Conservation (phyloP, 108 stramenopile genomes). For the Ochromonas danica region DNA sequence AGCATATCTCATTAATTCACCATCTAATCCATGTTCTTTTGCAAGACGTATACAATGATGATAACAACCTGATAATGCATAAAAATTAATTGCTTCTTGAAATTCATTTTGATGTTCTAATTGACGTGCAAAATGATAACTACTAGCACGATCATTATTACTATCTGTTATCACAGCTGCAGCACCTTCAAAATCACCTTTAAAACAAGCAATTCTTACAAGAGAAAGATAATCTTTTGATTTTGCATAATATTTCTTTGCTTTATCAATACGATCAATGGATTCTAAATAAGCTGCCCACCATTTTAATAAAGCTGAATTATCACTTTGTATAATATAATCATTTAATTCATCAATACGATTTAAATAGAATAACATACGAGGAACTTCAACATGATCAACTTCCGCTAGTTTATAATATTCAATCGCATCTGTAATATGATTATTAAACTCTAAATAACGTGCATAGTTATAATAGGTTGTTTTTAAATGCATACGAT, state of each 20-base stretch:
- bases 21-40: slow-evolving; percentile 59
- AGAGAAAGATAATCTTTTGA: slow-evolving; percentile 55
- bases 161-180: slow-evolving; percentile 54
- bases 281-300: slow-evolving; percentile 64
- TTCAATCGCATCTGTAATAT: slow-evolving; percentile 38
- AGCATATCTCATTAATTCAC: slow-evolving; percentile 61
- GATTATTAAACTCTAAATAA: slow-evolving; percentile 47
- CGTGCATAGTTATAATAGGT: slow-evolving; percentile 57
- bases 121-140: slow-evolving; percentile 66
- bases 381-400: slow-evolving; percentile 56
- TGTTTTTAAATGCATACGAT: slow-evolving; percentile 60
- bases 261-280: slow-evolving; percentile 53
- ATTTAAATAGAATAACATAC: slow-evolving; percentile 57
- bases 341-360: slow-evolving; percentile 59
- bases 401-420: slow-evolving; percentile 58
- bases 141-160: slow-evolving; percentile 55
- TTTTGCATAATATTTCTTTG: slow-evolving; percentile 53
- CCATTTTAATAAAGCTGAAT: slow-evolving; percentile 59
- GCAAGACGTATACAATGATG: slow-evolving; percentile 69
- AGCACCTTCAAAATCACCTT: slow-evolving; percentile 41
- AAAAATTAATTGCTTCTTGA: slow-evolving; percentile 52
- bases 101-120: slow-evolving; percentile 46
- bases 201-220: slow-evolving; percentile 58
- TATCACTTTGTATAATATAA: slow-evolving; percentile 52
- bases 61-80: slow-evolving; percentile 55